These are phyloP conservation scores for Anethum foeniculum DNA, from an alignment of 140 eudicot genomes.

Conservation along the genomic window DNA sequence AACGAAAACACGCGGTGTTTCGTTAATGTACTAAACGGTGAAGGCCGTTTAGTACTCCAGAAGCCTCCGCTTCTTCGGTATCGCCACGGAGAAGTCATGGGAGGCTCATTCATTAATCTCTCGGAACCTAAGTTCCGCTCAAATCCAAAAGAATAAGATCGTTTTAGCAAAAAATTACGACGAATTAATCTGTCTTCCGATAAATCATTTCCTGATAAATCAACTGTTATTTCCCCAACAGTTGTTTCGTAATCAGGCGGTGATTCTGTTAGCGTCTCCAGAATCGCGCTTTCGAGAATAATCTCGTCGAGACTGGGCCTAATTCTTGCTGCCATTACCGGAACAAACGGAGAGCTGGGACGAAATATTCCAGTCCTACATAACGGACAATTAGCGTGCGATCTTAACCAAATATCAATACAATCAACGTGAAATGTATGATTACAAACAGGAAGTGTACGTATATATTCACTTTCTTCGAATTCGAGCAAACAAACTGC, in stretches of 20 bases:
- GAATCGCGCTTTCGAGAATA: constrained; percentile 45
- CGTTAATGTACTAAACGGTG: constrained; percentile 68
- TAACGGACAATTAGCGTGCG: constrained; percentile 92
- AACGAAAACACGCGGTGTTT: constrained; percentile 74
- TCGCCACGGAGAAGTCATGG: constrained; percentile 78
- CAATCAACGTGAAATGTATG: constrained; percentile 92
- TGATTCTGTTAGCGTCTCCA: constrained; percentile 38
- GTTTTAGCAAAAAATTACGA: constrained; percentile 52
- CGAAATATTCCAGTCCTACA: constrained; percentile 72
- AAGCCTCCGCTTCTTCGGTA: constrained; percentile 54
- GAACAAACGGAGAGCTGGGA: constrained; percentile 63
- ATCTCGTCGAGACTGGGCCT: constrained; percentile 78
- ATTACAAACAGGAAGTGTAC: constrained; percentile 80
- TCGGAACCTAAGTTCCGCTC: constrained; percentile 85
- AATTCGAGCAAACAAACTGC: constrained; percentile 81
- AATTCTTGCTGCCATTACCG: constrained; percentile 80
- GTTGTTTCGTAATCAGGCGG: constrained; percentile 23
- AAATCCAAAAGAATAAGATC: constrained; percentile 88
- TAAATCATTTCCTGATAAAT: constrained; percentile 24
- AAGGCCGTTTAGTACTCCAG: constrained; percentile 62
- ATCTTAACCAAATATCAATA: constrained; percentile 74
- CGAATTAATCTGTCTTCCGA: constrained; percentile 55
- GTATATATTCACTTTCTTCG: constrained; percentile 73
- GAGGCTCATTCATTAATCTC: constrained; percentile 55
- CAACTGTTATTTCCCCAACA: constrained; percentile 41